Evolutionary conservation across 108 stramenopile genomes (phyloP).

Genomic region (Nitzschia sp.): DNA sequence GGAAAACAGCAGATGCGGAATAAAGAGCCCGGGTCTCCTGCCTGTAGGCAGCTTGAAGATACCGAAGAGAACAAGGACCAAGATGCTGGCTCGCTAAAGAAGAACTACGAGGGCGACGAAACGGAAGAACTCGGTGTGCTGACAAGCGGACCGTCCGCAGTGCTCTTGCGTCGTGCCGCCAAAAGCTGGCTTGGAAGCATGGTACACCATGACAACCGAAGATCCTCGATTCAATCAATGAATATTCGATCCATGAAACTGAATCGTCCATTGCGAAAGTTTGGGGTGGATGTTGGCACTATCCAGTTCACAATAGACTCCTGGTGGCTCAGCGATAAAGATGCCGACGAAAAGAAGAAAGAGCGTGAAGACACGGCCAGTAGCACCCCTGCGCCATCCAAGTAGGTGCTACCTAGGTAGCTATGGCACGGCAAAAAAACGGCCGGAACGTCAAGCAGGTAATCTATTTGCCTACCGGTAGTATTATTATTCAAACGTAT

Average conservation of each 20-base stretch:
- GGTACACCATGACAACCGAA: background rate
- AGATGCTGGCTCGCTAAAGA: background rate
- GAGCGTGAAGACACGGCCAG: background rate
- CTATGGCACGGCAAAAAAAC: background rate
- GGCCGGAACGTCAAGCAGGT: too few relatives aligned
- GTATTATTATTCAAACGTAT: conserved; percentile 1
- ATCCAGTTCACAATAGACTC: conserved; percentile 39
- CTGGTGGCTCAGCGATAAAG: conserved; percentile 41
- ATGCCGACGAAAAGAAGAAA: background rate
- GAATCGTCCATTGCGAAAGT: conserved; percentile 33
- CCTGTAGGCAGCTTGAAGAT: too few relatives aligned
- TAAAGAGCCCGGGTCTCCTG: background rate
- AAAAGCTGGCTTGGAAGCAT: background rate
- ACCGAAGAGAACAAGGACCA: too few relatives aligned
- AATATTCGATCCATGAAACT: conserved; percentile 18
- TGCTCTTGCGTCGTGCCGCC: background rate
- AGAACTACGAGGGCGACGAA: background rate
- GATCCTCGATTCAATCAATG: background rate
- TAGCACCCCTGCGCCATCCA: background rate
- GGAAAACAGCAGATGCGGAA: too few relatives aligned
- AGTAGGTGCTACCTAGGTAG: background rate
- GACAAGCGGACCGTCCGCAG: conserved; percentile 9
- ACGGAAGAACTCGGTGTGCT: background rate
- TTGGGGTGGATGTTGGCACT: conserved; percentile 41
- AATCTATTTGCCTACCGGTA: too few relatives aligned